Evolutionary conservation across 345 rosid species (phyloP), one percentile per base, ranked within the genome.

Genomic region (Gossypium anomalum): DNA sequence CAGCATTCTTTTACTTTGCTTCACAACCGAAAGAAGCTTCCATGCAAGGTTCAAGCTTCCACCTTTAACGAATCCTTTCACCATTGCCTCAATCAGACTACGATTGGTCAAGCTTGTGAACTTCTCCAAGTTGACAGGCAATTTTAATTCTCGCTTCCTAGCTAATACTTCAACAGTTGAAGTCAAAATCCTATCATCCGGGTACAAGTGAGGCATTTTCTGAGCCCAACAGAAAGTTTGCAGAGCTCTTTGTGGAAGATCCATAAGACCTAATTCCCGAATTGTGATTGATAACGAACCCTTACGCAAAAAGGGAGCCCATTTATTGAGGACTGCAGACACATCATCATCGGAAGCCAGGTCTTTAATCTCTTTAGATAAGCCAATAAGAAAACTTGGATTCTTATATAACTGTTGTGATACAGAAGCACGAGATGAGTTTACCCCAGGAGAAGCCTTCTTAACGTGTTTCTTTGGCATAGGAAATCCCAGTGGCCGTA

Each of bases 161-260:
- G 97, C 92, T 58, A 94, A 74, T 19, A 94, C 93, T 84, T 92
- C 94, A 3, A 92, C 81, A 2, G 92, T 86, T 0, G 96, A 89
- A 19, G 85, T 90, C 49, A 94, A 82, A 53, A 91, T 80, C 72
- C 81, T 72, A 68, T 94, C 87, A 81, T 92, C 98, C 0, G 92
- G 98, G 38, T 77, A 86, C 7, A 94, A 81, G 41, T 80, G 90
- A 41, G 89, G 77, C 66, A 87, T 92, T 67, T 85, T 88, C 79
- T 89, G 88, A 7, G 92, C 92, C 98, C 98, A 94, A 23, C 89
- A 89, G 80, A 87, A 88, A 8, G 95, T 88, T 78, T 94, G 96
- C 65, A 92, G 73, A 76, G 98, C 96, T 85, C 93, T 78, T 47
- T 82, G 87, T 44, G 97, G 96, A 44, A 92, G 78, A 72, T 85